Percentiles rank a stretch among this genome's conserved stretches.
phyloP scores from a whole-genome alignment of 257 asterid species.

The Solanum virginianum region DNA sequence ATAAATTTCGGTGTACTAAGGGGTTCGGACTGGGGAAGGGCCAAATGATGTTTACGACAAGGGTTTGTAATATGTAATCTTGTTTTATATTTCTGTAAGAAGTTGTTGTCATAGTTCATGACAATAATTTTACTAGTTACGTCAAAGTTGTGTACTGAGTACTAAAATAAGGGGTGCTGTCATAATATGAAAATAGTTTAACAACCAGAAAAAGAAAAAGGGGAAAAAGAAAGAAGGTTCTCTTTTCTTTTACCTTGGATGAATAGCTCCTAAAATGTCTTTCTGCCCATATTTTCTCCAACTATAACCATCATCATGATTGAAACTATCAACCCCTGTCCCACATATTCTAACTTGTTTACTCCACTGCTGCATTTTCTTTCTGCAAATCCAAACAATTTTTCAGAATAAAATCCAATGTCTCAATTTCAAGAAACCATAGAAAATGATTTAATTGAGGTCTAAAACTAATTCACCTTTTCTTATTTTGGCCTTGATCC shows the following conservation, averaged over 20 bases:
- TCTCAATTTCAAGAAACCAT: background rate
- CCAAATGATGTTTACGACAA: no score
- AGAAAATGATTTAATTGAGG: background rate
- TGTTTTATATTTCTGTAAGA: background rate
- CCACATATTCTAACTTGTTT: slow-evolving; percentile 35
- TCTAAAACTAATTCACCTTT: background rate
- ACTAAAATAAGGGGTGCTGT: background rate
- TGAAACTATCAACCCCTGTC: slow-evolving; percentile 20
- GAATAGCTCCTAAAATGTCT: slow-evolving; percentile 48
- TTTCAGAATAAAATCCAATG: background rate
- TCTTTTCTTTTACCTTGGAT: slow-evolving; percentile 55
- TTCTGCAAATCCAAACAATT: slow-evolving; percentile 30
- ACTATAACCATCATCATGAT: slow-evolving; percentile 47
- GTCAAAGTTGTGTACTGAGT: no score
- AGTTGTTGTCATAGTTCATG: background rate
- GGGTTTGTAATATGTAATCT: background rate
- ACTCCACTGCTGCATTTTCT: slow-evolving; percentile 38
- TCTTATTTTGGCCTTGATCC: background rate
- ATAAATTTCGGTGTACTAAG: background rate
- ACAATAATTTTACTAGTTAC: background rate
- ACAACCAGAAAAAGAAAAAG: background rate
- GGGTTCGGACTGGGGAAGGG: no score
- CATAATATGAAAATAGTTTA: background rate
- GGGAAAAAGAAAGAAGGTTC: background rate
- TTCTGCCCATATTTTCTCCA: slow-evolving; percentile 95